These are phyloP conservation scores for Solanum sitiens DNA, from an alignment of 257 asterid species.

Conservation along the genomic window DNA sequence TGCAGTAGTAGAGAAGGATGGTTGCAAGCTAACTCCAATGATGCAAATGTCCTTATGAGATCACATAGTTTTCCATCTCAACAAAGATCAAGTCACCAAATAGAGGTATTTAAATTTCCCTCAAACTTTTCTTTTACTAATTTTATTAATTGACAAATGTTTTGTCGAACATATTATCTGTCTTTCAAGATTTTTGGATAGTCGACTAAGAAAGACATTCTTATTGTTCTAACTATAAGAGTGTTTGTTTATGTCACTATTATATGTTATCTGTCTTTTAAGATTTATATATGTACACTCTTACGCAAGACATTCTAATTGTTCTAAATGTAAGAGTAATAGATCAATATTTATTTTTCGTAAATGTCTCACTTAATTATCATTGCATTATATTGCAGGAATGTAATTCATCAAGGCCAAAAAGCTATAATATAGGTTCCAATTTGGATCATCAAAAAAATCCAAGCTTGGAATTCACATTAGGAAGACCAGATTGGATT, in stretches of 20 bases:
- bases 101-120: constrained; percentile 27
- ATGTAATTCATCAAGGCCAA: constrained; percentile 15
- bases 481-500: constrained; percentile 28
- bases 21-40: constrained; percentile 43
- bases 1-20: constrained; percentile 62
- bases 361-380: background rate
- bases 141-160: background rate
- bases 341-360: background rate
- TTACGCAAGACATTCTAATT: background rate
- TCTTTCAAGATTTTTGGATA: background rate
- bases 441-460: constrained; percentile 16
- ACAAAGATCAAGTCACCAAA: constrained; percentile 24
- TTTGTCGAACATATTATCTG: background rate
- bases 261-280: background rate
- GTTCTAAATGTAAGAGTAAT: background rate
- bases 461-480: constrained; percentile 26
- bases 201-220: background rate
- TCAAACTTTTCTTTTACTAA: background rate
- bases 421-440: constrained; percentile 4
- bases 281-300: background rate
- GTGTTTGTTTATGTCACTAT: background rate
- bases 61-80: constrained; percentile 46
- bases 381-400: constrained; percentile 22
- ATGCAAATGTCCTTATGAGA: constrained; percentile 35
- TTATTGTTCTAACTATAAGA: background rate